Percentiles rank a stretch among this genome's conserved stretches.
These are phyloP conservation scores for Fraxinus latifolia DNA, from an alignment of 305 asterid species.

Conservation along the genomic window DNA sequence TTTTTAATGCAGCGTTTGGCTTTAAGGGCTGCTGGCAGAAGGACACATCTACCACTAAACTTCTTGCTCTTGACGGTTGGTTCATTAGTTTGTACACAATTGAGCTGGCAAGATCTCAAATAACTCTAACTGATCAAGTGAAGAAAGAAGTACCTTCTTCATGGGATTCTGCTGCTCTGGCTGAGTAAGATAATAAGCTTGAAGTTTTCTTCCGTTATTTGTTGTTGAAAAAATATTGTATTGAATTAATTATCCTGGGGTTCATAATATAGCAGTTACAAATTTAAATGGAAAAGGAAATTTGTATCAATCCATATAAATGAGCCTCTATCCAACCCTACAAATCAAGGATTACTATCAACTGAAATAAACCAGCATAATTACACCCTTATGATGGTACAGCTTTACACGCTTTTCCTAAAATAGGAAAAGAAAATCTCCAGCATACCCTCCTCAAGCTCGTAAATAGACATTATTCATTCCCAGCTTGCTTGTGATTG, in stretches of 20 bases:
- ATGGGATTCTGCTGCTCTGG: slow-evolving; percentile 89
- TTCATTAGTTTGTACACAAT: slow-evolving; percentile 71
- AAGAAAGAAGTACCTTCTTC: slow-evolving; percentile 69
- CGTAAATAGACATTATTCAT: not conserved
- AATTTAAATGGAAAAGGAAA: not conserved
- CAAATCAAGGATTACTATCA: not conserved
- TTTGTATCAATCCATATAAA: not conserved
- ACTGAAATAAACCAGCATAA: not conserved
- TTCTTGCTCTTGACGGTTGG: slow-evolving; percentile 93
- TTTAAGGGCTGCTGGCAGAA: slow-evolving; percentile 91
- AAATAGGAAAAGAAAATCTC: not conserved
- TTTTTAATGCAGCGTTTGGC: slow-evolving; percentile 78
- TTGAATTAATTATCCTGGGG: not conserved
- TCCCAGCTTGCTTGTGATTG: not conserved
- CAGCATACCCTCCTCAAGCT: not conserved
- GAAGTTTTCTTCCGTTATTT: slow-evolving; percentile 18
- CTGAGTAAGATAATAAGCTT: slow-evolving; percentile 59
- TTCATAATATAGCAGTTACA: not conserved
- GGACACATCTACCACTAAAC: slow-evolving; percentile 71
- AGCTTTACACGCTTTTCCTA: not conserved
- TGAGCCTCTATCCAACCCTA: not conserved
- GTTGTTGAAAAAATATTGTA: not conserved
- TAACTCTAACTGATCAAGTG: slow-evolving; percentile 60
- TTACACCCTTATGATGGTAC: not conserved
- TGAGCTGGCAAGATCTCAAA: slow-evolving; percentile 65